Percentiles rank a stretch among this genome's conserved stretches.
Evolutionary conservation across 2,329 filamentous ascomycete species (phyloP).

Genomic region (Clarireedia paspali): DNA sequence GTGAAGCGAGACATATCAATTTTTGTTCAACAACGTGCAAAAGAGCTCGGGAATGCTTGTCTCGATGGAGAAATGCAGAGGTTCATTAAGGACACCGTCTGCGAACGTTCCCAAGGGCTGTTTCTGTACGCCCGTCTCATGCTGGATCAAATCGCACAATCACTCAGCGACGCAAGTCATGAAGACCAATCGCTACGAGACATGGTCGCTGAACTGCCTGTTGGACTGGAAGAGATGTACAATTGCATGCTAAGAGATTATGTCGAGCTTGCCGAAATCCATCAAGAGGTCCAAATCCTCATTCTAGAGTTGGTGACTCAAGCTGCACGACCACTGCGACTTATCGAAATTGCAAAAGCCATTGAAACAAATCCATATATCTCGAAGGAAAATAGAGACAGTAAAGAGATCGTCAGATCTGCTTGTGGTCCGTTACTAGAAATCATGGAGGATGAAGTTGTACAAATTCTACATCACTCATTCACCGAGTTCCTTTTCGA

Average conservation of each 20-base stretch:
- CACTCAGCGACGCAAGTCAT: not conserved
- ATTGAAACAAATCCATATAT: not conserved
- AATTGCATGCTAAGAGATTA: slow-evolving; percentile 17
- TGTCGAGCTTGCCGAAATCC: not conserved
- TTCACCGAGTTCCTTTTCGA: slow-evolving; percentile 39
- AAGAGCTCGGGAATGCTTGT: not conserved
- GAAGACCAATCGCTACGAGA: not conserved
- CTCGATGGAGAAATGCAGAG: not conserved
- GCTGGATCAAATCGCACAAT: slow-evolving; percentile 1
- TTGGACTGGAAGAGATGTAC: slow-evolving; percentile 25
- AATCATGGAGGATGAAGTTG: slow-evolving; percentile 36
- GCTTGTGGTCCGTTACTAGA: slow-evolving; percentile 37
- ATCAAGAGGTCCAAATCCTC: slow-evolving; percentile 15
- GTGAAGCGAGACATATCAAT: slow-evolving; percentile 31
- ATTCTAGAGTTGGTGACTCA: slow-evolving; percentile 19
- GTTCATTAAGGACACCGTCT: not conserved
- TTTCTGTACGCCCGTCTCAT: slow-evolving; percentile 8
- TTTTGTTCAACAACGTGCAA: not conserved
- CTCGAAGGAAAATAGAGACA: slow-evolving; percentile 6
- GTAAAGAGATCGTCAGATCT: slow-evolving; percentile 31
- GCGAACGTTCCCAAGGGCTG: not conserved
- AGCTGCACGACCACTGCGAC: slow-evolving; percentile 18
- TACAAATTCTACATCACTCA: slow-evolving; percentile 40
- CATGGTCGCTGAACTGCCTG: slow-evolving; percentile 8
- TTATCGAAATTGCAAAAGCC: slow-evolving; percentile 9